Evolutionary conservation across 2,329 filamentous ascomycete species (phyloP), one percentile per base, ranked within the genome.

Genomic region (Rosellinia necatrix): DNA sequence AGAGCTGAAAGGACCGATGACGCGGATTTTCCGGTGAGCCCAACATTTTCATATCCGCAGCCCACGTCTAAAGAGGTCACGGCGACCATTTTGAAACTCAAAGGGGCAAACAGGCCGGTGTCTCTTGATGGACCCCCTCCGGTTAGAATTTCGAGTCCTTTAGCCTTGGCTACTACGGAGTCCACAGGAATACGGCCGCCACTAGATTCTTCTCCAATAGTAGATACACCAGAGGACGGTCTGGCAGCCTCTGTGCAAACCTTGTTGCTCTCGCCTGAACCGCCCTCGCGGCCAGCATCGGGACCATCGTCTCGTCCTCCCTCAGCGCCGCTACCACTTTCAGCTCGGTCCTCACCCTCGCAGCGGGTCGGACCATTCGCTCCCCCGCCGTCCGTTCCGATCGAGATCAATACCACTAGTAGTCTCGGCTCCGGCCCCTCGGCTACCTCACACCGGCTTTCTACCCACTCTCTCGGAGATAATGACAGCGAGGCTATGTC

Each of bases 21-120:
- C 15, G 65, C 68, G 3, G 62, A 70, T n/a, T 58, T 70, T 21
- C 58, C 63, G 1, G 47, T 67, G 10, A 64, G 66, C 2, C 62
- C 62, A 13, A 71, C 65, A 5, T 73, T 73, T 48, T 71, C 72
- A 1, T 69, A 69, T 21, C 63, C 71, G 4, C 60, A 67, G 0
- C 64, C 72, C 1, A 68, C 72, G 1, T 70, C 69, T 6, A 71
- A 64, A 17, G 72, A 70, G 58, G 70, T 70, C 2, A 66, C 69
- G 1, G 67, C 69, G 1, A 69, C 68, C 2, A 65, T 76, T 9
- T 68, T 70, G 48, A 68, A 62, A 21, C 61, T 69, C 2, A 71
- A 66, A 38, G 70, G 68, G 41, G 64, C 60, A 13, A 65, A 67
- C 12, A 57, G 54, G 19, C 62, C 60, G 5, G 65, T 65, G 12